Conservation (phyloP, 805 yeast genomes). For the Candida glaebosa region DNA sequence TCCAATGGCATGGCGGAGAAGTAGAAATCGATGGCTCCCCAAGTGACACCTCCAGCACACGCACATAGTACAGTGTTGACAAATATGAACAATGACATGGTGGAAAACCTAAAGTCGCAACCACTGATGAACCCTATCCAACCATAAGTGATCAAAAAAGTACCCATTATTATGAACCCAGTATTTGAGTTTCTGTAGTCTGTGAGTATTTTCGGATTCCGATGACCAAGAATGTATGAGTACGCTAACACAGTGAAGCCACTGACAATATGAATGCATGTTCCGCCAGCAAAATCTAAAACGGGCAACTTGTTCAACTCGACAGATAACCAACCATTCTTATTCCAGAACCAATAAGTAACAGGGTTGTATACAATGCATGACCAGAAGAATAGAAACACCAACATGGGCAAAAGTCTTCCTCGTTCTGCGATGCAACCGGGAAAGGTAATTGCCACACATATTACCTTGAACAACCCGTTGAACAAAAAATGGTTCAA, state of each 20-base stretch:
- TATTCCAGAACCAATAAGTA: conserved; percentile 45
- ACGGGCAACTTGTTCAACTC: conserved; percentile 32
- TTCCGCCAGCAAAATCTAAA: conserved; percentile 45
- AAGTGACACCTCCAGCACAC: conserved; percentile 30
- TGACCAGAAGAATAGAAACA: conserved; percentile 39
- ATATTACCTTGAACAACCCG: conserved; percentile 35
- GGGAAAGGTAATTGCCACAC: conserved; percentile 41
- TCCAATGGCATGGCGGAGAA: conserved; percentile 38
- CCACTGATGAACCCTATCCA: conserved; percentile 44
- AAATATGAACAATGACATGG: conserved; percentile 27
- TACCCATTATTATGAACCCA: conserved; percentile 31
- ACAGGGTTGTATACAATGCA: conserved; percentile 40
- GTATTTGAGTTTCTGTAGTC: conserved; percentile 36
- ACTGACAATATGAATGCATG: conserved; percentile 41
- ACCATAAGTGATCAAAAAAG: conserved; percentile 29
- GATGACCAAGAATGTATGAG: conserved; percentile 40
- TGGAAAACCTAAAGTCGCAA: conserved; percentile 39
- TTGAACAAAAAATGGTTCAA: conserved; percentile 37
- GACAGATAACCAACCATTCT: conserved; percentile 39
- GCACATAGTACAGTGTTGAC: conserved; percentile 33
- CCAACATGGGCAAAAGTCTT: conserved; percentile 37
- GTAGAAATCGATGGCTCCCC: conserved; percentile 38
- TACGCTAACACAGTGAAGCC: conserved; percentile 45
- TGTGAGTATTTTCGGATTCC: conserved; percentile 35
- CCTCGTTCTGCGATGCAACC: conserved; percentile 45